phyloP scores from a whole-genome alignment of 345 rosid species.

The Nephelium lappaceum region DNA sequence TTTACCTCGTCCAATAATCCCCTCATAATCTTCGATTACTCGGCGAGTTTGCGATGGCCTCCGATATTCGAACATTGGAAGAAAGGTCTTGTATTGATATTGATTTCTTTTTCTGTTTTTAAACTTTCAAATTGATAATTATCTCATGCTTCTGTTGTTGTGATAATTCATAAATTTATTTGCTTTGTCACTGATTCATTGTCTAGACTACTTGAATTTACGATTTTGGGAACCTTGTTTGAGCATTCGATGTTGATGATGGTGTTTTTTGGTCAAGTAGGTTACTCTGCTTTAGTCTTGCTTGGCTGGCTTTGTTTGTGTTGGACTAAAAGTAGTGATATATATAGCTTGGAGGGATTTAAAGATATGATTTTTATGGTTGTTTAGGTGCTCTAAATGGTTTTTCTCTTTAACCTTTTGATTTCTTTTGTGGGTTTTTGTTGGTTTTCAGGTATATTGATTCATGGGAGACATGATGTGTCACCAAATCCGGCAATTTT shows the following conservation, averaged over 20 bases:
- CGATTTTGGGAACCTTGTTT: neutral
- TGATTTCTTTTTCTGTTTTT: neutral
- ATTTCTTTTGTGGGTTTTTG: constrained; percentile 14
- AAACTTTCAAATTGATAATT: neutral
- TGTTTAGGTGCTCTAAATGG: neutral
- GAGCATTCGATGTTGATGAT: neutral
- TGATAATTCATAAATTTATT: neutral
- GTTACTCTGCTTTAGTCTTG: neutral
- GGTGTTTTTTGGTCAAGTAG: constrained; percentile 1
- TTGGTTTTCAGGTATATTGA: constrained; percentile 54
- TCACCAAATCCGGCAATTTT: constrained; percentile 57
- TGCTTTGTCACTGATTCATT: neutral
- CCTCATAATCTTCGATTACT: neutral
- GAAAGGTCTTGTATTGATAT: constrained; percentile 10
- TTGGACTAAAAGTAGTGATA: neutral
- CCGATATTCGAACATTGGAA: constrained; percentile 15
- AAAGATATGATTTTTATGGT: neutral
- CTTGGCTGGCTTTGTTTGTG: neutral
- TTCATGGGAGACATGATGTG: constrained; percentile 61
- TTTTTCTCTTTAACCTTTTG: constrained; percentile 4
- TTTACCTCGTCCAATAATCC: neutral
- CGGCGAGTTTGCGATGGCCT: constrained; percentile 12
- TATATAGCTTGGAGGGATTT: neutral
- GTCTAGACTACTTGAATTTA: neutral
- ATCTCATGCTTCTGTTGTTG: neutral